Percentiles rank a stretch among this genome's conserved stretches.
Conservation (phyloP, 148 eudicot genomes). For the Chenopodium suecicum region DNA sequence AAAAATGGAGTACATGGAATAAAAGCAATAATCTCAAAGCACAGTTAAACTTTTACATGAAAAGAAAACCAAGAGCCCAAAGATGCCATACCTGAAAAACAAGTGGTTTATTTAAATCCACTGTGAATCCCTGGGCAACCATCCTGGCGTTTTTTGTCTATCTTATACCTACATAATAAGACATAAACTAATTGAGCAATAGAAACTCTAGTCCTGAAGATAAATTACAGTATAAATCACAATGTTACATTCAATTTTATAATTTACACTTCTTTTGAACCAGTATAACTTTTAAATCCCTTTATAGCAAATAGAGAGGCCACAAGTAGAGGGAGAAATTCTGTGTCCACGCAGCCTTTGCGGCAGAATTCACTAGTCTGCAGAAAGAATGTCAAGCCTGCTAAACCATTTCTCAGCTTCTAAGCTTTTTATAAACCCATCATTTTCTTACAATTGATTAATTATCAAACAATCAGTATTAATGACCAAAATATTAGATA, state of each 20-base stretch:
- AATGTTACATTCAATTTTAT: background rate
- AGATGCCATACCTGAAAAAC: conserved; percentile 73
- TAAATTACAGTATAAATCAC: background rate
- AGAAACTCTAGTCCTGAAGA: background rate
- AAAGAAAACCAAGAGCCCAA: background rate
- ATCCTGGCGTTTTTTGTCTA: conserved; percentile 37
- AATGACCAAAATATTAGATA: background rate
- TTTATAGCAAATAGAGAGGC: background rate
- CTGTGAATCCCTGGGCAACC: conserved; percentile 75
- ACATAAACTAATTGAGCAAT: background rate
- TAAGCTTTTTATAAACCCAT: background rate
- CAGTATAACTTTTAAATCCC: background rate
- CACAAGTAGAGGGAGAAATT: background rate
- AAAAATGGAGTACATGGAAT: background rate
- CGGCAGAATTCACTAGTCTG: background rate
- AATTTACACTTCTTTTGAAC: background rate
- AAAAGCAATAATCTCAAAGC: background rate
- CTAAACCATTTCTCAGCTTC: background rate
- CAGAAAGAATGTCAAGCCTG: background rate
- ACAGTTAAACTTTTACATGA: background rate
- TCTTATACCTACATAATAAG: conserved; percentile 13
- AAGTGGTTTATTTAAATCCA: conserved; percentile 85
- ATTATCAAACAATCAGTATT: background rate
- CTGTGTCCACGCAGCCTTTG: background rate
- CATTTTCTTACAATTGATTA: background rate